These are phyloP conservation scores for Sungouiozyma intestinalis DNA, from an alignment of 805 yeast species.

Conservation along the genomic window DNA sequence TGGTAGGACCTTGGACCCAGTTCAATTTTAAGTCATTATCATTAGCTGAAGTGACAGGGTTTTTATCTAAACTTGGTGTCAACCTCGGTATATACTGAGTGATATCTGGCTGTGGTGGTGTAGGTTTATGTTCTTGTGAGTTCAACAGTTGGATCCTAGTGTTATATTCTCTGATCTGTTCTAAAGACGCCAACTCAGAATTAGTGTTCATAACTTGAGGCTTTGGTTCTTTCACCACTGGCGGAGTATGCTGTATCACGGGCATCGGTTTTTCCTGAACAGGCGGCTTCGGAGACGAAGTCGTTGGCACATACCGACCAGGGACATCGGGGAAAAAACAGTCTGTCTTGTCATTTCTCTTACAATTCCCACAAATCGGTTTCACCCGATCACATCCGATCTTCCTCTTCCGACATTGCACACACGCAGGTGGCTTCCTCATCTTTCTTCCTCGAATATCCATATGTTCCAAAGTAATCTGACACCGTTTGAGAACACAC, in stretches of 20 bases:
- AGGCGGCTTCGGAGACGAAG: slow-evolving; percentile 4
- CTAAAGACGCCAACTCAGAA: slow-evolving; percentile 21
- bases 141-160: slow-evolving; percentile 20
- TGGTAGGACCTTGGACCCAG: slow-evolving; percentile 27
- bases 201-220: slow-evolving; percentile 2
- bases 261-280: neutral
- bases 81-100: slow-evolving; percentile 21
- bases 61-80: slow-evolving; percentile 14
- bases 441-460: neutral
- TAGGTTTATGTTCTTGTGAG: slow-evolving; percentile 8
- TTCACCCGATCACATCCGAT: slow-evolving; percentile 36
- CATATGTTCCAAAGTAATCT: neutral
- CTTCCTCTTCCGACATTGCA: slow-evolving; percentile 25
- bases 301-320: slow-evolving; percentile 19
- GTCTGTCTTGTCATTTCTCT: slow-evolving; percentile 16
- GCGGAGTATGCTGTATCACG: slow-evolving; percentile 4
- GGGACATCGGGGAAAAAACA: slow-evolving; percentile 26
- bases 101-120: slow-evolving; percentile 11
- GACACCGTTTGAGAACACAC: no score
- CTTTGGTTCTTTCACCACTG: slow-evolving; percentile 3
- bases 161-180: slow-evolving; percentile 24
- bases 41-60: slow-evolving; percentile 16
- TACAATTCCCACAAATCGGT: slow-evolving; percentile 34
- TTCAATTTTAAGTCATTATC: slow-evolving; percentile 13
- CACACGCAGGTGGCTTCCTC: slow-evolving; percentile 19